Base-by-base conservation (phyloP, 2,329 filamentous ascomycete species). In the Fusarium equiseti region DNA sequence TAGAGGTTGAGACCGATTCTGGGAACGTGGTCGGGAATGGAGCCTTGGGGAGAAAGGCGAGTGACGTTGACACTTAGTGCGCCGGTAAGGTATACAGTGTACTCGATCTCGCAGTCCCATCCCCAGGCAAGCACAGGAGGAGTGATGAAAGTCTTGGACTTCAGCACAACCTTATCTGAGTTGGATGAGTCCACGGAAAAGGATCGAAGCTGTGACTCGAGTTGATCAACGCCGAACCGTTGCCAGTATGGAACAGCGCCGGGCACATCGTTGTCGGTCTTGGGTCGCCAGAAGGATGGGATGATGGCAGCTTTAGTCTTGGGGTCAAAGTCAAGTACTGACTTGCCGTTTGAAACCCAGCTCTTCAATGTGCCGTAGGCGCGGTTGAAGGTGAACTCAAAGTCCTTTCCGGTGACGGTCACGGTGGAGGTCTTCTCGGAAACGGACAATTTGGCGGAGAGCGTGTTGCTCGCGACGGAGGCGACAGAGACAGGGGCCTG, bases 51-150 rank as follows among this genome's bases (percentile, higher is more conserved):
- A 0, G 80, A 80, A 1, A 84, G 79, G 18, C 81, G 81, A 4
- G 73, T 75, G 11, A 87, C 81, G 9, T 82, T 76, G 22, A 91
- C 78, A 2, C 78, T 75, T 2, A 91, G 75, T 0, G 76, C 74
- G 0, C 87, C 87, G 0, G 81, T 75, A 0, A 77, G 72, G 3
- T 77, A 77, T 49, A 92, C 84, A 0, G 81, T 86, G 75, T 91
- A 91, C 11, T 79, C 83, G 1, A 85, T 84, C 7, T 78, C 78
- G 8, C 82, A 81, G 45, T 86, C 78, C 72, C 82, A 85, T 5
- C 84, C 85, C 89, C 90, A 92, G 27, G 84, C 85, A 0, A 91
- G 83, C 2, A 90, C 83, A 0, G 88, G 86, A 1, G 91, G 89
- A 0, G 86, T 84, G 52, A 90, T 77, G 53, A 83, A 86, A 1